Evolutionary conservation across 345 rosid genomes (phyloP), one percentile per base, ranked within the genome.

Genomic region (Populus alba): DNA sequence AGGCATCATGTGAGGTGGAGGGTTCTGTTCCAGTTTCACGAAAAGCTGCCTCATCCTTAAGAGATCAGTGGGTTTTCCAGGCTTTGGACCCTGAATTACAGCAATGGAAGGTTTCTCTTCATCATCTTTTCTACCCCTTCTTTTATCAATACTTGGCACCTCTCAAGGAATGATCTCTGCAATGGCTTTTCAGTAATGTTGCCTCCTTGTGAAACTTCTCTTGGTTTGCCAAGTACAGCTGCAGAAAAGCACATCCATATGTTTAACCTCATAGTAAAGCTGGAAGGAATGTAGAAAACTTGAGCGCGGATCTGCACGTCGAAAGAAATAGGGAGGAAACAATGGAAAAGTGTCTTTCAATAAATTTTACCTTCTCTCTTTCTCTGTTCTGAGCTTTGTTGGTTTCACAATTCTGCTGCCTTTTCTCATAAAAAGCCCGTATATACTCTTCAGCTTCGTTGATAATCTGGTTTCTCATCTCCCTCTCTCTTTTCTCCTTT

Each of bases 201-300:
- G 92, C 98, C 83, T 94, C 99, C 79, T 91, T 91, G 85, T 91
- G 97, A 86, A 97, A 97, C 87, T 90, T 92, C 86, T 94, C 99
- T 87, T 91, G 97, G 86, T 91, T 92, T 68, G 87, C 90, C 88
- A 91, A 83, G 83, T 89, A 82, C 22, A 94, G 81, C 99, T 96
- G 88, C 77, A 81, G 23, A 76, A 12, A 41, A 6, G 39, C 65
- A 33, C 16, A 43, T n/a, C 15, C 6, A 3, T 20, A 17, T 37
- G 37, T 4, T 29, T 57, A 8, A 9, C 27, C n/a, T 57, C 29
- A n/a, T 3, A 57, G 9, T n/a, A n/a, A 57, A n/a, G 0, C 23
- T 57, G 29, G 27, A 57, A 57, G 15, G 27, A 3, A 3, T 9
- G 27, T 1, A 10, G 61, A 20, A 20, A 53, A 53, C n/a, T 2